A percentile compares a stretch with the other conserved stretches of the same genome.
Evolutionary conservation across 306 rosid species (phyloP).

Genomic region (Casuarina cunninghamiana): DNA sequence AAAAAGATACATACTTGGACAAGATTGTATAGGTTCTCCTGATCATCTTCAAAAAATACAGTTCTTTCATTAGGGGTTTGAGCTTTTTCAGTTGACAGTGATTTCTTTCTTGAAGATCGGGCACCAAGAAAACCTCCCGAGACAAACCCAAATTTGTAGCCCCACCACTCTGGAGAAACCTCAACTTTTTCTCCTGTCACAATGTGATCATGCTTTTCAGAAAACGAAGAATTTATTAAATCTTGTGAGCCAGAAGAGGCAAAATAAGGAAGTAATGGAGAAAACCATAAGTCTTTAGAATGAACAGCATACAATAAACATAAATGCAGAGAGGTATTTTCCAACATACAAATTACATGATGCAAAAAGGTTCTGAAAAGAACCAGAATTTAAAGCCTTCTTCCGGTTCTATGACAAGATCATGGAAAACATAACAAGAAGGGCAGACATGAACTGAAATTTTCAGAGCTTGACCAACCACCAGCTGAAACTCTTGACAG

Average conservation of each 20-base stretch:
- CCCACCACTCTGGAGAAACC: conserved; percentile 88
- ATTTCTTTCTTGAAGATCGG: conserved; percentile 52
- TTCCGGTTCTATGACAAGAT: background rate
- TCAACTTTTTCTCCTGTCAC: conserved; percentile 46
- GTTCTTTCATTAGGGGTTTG: conserved; percentile 54
- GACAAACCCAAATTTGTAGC: conserved; percentile 68
- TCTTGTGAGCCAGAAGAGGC: background rate
- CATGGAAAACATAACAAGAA: background rate
- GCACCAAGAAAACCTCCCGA: conserved; percentile 96
- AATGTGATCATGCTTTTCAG: conserved; percentile 29
- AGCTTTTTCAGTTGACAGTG: conserved; percentile 25
- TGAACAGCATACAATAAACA: background rate
- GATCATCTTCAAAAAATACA: conserved; percentile 84
- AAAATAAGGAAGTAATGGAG: background rate
- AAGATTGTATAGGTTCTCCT: conserved; percentile 84
- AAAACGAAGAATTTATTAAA: background rate
- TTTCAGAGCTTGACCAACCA: background rate
- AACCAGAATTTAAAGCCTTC: background rate
- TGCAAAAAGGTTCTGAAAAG: background rate
- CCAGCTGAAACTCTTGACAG: background rate
- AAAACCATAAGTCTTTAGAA: background rate
- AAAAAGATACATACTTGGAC: conserved; percentile 69
- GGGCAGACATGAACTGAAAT: background rate
- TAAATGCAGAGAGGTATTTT: background rate
- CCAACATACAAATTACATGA: background rate